A percentile compares a stretch with the other conserved stretches of the same genome.
Evolutionary conservation across 164 flowering plant species (phyloP).

Genomic region (Umbilicus rupestris): DNA sequence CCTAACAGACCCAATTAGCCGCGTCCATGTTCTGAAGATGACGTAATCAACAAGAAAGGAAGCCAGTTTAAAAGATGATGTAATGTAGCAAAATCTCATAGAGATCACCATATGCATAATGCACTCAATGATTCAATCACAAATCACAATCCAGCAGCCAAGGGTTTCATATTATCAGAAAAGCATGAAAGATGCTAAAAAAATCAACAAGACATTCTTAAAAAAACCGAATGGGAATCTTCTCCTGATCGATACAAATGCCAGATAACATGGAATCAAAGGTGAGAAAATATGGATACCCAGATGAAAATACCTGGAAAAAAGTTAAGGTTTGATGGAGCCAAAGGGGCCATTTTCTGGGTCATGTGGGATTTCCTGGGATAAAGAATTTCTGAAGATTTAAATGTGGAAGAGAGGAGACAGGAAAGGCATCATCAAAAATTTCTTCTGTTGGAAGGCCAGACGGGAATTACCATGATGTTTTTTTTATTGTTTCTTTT

Average conservation of each 20-base stretch:
- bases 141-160: too few species aligned
- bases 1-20: not conserved
- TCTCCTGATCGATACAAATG: not conserved
- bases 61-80: not conserved
- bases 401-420: not conserved
- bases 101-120: too few species aligned
- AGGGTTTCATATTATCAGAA: too few species aligned
- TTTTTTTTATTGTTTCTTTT: not conserved
- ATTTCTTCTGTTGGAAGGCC: not conserved
- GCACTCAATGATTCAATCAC: too few species aligned
- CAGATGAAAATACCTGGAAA: constrained; percentile 1
- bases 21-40: not conserved
- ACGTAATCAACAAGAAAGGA: not conserved
- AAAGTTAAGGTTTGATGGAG: not conserved
- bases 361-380: not conserved
- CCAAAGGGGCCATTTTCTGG: not conserved
- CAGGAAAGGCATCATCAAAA: not conserved
- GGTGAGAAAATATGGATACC: not conserved
- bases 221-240: not conserved
- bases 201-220: not conserved
- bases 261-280: not conserved
- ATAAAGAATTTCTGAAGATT: too few species aligned
- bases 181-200: too few species aligned
- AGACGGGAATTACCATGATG: not conserved
- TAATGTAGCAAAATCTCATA: not conserved